Conservation (phyloP, 2,329 filamentous ascomycete species). For the Diaporthe velutina region DNA sequence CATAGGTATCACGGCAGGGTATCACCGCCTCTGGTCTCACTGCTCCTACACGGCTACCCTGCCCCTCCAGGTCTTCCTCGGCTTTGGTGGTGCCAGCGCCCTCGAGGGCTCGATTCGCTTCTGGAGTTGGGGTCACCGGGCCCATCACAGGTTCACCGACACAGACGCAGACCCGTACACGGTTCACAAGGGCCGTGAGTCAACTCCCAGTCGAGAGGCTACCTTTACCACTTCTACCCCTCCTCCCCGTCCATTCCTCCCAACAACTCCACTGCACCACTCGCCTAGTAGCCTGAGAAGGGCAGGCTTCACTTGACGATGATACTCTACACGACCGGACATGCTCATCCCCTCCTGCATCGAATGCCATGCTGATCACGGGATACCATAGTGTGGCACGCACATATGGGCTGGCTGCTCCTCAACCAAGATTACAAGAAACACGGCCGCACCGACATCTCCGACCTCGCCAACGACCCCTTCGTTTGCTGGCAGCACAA, state of each 20-base stretch:
- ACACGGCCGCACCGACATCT: slow-evolving; percentile 88
- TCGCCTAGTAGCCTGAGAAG: neutral
- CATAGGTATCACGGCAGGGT: slow-evolving; percentile 84
- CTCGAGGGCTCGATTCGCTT: slow-evolving; percentile 89
- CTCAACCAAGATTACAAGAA: slow-evolving; percentile 94
- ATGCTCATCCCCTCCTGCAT: neutral
- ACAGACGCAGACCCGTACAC: slow-evolving; percentile 94
- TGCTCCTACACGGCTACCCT: slow-evolving; percentile 83
- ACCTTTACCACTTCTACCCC: neutral
- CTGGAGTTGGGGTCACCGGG: slow-evolving; percentile 88
- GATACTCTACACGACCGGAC: neutral
- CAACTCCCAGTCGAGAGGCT: neutral
- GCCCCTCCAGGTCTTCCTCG: slow-evolving; percentile 85
- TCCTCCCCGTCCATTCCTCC: neutral
- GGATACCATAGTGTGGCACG: slow-evolving; percentile 71
- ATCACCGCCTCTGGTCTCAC: slow-evolving; percentile 89
- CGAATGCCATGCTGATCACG: neutral
- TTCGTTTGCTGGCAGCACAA: slow-evolving; percentile 91
- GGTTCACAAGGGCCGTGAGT: slow-evolving; percentile 79
- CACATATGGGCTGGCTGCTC: slow-evolving; percentile 90
- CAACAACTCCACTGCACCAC: neutral
- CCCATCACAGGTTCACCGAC: slow-evolving; percentile 92
- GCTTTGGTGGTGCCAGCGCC: slow-evolving; percentile 83
- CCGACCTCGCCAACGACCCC: slow-evolving; percentile 87
- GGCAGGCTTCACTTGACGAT: neutral